Evolutionary conservation across 1,139 yeast species (phyloP).

Genomic region (Casaregolazyma suthepensis): DNA sequence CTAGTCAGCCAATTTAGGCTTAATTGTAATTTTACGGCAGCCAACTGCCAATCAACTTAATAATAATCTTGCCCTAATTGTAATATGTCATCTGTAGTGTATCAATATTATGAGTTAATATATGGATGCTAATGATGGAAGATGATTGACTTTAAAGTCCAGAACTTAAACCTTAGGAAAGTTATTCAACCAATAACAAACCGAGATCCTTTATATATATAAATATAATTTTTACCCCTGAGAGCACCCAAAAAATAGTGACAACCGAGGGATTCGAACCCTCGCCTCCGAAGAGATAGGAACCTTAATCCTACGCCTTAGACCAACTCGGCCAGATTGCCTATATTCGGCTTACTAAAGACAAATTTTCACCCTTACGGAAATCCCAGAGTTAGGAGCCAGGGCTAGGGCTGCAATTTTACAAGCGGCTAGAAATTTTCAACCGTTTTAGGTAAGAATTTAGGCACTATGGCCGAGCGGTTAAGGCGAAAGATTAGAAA

Average conservation of each 20-base stretch:
- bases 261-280: conserved; percentile 29
- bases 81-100: background rate
- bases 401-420: background rate
- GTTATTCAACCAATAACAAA: no score
- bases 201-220: background rate
- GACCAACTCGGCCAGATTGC: conserved; percentile 29
- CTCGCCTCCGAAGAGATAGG: conserved; percentile 28
- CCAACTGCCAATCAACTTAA: no score
- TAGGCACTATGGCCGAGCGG: conserved; percentile 72
- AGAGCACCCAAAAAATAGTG: conserved; percentile 16
- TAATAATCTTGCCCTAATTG: background rate
- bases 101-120: background rate
- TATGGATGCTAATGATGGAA: background rate
- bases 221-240: no score
- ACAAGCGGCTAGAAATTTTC: background rate
- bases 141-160: background rate
- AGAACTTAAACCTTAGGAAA: background rate
- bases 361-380: background rate
- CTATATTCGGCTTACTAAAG: conserved; percentile 6
- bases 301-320: conserved; percentile 27
- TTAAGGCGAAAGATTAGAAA: conserved; percentile 80
- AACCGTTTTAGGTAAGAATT: background rate
- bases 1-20: background rate
- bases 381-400: background rate
- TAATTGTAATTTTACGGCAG: no score